Evolutionary conservation across 768 basidiomycete genomes (phyloP).

Genomic region (Hirschioporus abietinus): DNA sequence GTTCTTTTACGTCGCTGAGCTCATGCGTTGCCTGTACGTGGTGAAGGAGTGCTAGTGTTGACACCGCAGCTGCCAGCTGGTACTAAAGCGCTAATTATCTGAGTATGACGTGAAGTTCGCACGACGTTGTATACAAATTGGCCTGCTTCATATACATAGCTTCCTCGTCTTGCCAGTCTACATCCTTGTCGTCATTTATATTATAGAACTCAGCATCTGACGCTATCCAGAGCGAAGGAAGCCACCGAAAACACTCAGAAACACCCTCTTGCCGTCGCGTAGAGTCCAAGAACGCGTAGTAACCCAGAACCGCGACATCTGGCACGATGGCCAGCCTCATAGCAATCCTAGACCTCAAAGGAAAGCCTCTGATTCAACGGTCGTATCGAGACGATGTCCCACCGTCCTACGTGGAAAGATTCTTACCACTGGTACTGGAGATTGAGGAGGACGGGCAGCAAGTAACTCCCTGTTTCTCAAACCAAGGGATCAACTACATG

Average conservation of each 20-base stretch:
- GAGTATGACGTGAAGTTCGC: background rate
- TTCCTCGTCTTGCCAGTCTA: too few species aligned
- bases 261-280: too few species aligned
- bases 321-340: constrained; percentile 58
- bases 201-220: too few species aligned
- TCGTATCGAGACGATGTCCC: constrained; percentile 96
- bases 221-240: too few species aligned
- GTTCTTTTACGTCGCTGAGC: background rate
- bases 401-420: constrained; percentile 83
- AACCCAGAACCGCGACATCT: background rate
- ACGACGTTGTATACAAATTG: background rate
- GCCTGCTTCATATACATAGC: background rate
- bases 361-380: constrained; percentile 94
- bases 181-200: too few species aligned
- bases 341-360: constrained; percentile 97
- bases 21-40: background rate
- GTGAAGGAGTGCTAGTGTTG: background rate
- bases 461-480: constrained; percentile 94
- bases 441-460: constrained; percentile 97
- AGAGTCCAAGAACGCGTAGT: background rate
- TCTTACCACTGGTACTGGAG: constrained; percentile 88
- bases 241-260: too few species aligned
- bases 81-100: background rate
- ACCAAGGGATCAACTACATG: constrained; percentile 95
- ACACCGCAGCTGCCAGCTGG: too few species aligned